Conservation (phyloP, 148 eudicot genomes). For the Hydrangea macrophylla region DNA sequence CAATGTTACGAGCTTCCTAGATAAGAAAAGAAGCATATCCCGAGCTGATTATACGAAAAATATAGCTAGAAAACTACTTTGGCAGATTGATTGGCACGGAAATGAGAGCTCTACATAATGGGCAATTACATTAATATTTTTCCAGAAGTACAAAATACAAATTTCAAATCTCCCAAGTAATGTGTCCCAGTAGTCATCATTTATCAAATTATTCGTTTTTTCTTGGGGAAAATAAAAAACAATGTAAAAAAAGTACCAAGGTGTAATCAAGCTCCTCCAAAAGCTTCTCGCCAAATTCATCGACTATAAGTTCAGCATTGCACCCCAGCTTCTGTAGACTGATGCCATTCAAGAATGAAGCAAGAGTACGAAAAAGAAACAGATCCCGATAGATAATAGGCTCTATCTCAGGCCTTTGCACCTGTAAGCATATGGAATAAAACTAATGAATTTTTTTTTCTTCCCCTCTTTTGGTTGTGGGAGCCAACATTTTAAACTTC, state of each 20-base stretch:
- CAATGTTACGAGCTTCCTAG: constrained; percentile 98
- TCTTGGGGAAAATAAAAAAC: not conserved
- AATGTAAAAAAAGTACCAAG: constrained; percentile 47
- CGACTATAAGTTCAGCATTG: constrained; percentile 97
- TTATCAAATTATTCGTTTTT: too few relatives aligned
- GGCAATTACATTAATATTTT: not conserved
- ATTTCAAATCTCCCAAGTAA: not conserved
- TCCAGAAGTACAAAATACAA: not conserved
- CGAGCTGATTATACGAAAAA: not conserved
- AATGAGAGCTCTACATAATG: not conserved
- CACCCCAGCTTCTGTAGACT: constrained; percentile 96
- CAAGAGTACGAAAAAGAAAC: constrained; percentile 93
- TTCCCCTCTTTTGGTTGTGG: not conserved
- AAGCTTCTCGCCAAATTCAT: constrained; percentile 98
- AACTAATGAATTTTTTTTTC: not conserved
- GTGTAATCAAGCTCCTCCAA: constrained; percentile 99
- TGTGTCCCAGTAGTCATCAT: not conserved
- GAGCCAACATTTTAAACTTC: not conserved
- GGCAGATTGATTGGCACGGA: not conserved
- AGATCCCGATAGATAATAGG: constrained; percentile 93
- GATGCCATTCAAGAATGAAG: constrained; percentile 91
- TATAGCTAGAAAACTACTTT: not conserved
- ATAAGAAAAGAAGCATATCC: constrained; percentile 5
- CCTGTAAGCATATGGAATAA: constrained; percentile 47
- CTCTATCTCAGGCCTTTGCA: constrained; percentile 94